Base-by-base conservation (phyloP, 257 asterid species). In the Rhazya stricta region DNA sequence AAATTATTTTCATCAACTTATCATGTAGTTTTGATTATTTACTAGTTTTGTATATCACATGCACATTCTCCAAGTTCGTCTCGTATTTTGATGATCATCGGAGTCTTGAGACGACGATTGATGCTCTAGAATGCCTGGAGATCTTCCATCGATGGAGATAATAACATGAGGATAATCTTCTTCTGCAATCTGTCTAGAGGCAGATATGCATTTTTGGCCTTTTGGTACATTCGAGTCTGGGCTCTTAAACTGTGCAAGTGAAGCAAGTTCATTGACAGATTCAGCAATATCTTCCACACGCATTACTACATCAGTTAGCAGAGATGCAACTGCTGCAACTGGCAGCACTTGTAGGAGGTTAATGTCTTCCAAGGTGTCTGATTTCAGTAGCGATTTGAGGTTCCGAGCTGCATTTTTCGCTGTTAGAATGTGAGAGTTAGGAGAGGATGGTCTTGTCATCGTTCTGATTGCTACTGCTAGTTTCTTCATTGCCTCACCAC, bases 401-500 rank as follows among this genome's bases (percentile, higher is more conserved):
- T 81, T 73, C 69, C 71, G 78, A 6, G 91, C 81, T 29, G 82
- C 90, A 53, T 53, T 67, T 84, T 83, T 83, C 3, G 91, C 81
- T 80, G 69, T 85, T 3, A 74, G 23, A 21, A 86, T 41, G 21
- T 82, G 90, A 15, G 82, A 77, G 29, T 79, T 72, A 0, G 89
- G 75, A 42, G 85, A 77, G 10, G 86, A 41, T 25, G 90, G 85
- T 66, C 3, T 74, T 12, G 81, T 84, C 97, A 89, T 90, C 1
- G 88, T 88, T 71, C 74, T 74, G 21, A 92, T 43, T 6, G 83
- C 70, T 58, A 79, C 29, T 69, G 96, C 86, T 6, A 90, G 74
- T 50, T 86, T 91, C 78, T 90, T 89, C 37, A 92, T 76, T 51
- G 88, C 90, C 71, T 79, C 84, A 16, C 96, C 94, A 29, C 85